phyloP scores from a whole-genome alignment of 139 green algal species.

The Chlorella sp. region DNA sequence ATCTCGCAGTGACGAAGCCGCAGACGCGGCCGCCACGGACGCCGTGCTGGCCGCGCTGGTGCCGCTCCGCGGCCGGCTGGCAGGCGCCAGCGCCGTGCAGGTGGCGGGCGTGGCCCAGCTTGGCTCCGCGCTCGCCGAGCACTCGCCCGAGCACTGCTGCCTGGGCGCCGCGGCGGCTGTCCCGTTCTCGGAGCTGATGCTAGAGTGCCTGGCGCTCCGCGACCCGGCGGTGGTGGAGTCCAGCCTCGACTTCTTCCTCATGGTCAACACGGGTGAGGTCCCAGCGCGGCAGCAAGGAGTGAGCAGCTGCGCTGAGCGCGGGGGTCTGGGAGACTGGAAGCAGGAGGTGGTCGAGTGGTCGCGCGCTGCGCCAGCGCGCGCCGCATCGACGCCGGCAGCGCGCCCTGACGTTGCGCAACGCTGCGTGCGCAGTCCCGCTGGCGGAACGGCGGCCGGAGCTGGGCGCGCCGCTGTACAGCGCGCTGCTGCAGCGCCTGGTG shows the following conservation, averaged over 20 bases:
- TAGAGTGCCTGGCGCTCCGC: conserved; percentile 24
- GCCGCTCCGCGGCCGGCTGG: conserved; percentile 11
- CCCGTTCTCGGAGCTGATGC: conserved; percentile 55
- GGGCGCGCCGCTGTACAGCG: conserved; percentile 39
- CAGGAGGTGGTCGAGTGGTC: too few relatives aligned
- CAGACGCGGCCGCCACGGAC: conserved; percentile 33
- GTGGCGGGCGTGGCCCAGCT: conserved; percentile 30
- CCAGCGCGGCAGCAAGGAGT: background rate
- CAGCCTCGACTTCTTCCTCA: conserved; percentile 62
- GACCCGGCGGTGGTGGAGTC: conserved; percentile 36
- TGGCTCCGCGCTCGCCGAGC: conserved; percentile 48
- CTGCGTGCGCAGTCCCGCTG: conserved; percentile 45
- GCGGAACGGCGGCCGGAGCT: conserved; percentile 44
- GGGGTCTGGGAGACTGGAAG: too few relatives aligned
- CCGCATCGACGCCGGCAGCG: too few relatives aligned
- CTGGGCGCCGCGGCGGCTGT: conserved; percentile 21
- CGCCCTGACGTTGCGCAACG: background rate
- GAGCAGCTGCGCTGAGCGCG: background rate
- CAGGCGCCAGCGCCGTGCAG: background rate
- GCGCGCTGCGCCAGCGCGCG: too few relatives aligned
- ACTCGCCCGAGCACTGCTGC: conserved; percentile 30
- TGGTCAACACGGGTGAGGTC: conserved; percentile 52
- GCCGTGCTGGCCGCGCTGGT: conserved; percentile 36
- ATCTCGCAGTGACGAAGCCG: conserved; percentile 21
- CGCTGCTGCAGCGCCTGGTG: conserved; percentile 39